phyloP scores from a whole-genome alignment of 176 grass and related monocot species.

The Carex scoparia region DNA sequence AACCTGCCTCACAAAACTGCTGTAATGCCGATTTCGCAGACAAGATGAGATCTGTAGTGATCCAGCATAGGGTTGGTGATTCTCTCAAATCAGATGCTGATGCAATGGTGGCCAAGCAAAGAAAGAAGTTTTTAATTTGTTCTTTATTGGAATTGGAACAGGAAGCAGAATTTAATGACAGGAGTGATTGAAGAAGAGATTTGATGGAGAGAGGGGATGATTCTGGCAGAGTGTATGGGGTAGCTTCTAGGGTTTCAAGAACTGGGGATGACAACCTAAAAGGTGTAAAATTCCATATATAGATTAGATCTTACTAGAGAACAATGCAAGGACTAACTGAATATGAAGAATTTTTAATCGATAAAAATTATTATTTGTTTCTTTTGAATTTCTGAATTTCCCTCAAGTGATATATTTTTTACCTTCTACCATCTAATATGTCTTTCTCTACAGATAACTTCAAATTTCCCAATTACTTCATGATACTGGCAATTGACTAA shows the following conservation, averaged over 20 bases:
- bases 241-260: slow-evolving; percentile 33
- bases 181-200: slow-evolving; percentile 51
- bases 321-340: background rate
- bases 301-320: background rate
- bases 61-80: slow-evolving; percentile 63
- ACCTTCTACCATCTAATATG: background rate
- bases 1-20: slow-evolving; percentile 31
- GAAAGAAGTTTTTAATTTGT: slow-evolving; percentile 46
- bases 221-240: slow-evolving; percentile 40
- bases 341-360: background rate
- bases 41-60: slow-evolving; percentile 33
- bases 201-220: slow-evolving; percentile 58
- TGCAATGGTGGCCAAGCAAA: slow-evolving; percentile 47
- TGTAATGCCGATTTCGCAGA: slow-evolving; percentile 20
- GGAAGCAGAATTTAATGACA: slow-evolving; percentile 15
- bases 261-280: slow-evolving; percentile 34
- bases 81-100: slow-evolving; percentile 28
- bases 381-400: background rate
- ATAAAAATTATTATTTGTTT: background rate
- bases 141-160: background rate
- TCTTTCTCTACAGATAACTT: background rate
- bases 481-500: background rate
- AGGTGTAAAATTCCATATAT: slow-evolving; percentile 6
- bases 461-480: background rate
- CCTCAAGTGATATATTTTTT: background rate